A percentile compares a stretch with the other conserved stretches of the same genome.
Evolutionary conservation across 1,284 basidiomycete genomes (phyloP).

Genomic region (Sporisorium scitamineum): DNA sequence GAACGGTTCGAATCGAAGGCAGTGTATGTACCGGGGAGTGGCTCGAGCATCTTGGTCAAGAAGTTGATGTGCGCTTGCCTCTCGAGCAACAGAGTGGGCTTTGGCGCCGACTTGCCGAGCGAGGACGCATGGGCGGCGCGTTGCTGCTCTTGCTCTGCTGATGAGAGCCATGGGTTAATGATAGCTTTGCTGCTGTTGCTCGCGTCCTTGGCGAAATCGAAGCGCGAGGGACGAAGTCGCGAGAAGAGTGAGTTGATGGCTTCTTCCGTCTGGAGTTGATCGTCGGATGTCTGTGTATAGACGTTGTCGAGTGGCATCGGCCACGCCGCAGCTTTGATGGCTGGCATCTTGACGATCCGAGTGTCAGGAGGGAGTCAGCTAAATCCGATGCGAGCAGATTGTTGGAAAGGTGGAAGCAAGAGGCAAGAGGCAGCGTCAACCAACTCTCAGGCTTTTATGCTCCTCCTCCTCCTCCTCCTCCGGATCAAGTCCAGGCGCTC

Average conservation of each 20-base stretch:
- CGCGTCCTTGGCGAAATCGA: slow-evolving; percentile 34
- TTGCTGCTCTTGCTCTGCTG: slow-evolving; percentile 26
- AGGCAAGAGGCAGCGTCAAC: not conserved
- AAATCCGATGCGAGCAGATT: not conserved
- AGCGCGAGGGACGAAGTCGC: slow-evolving; percentile 19
- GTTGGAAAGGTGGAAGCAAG: not conserved
- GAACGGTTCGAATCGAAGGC: slow-evolving; percentile 65
- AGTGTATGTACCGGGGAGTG: slow-evolving; percentile 60
- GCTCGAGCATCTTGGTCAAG: slow-evolving; percentile 57
- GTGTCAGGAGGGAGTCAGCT: not conserved
- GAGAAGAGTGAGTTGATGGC: slow-evolving; percentile 55
- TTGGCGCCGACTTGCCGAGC: slow-evolving; percentile 8
- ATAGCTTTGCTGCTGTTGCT: slow-evolving; percentile 5
- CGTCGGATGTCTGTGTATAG: slow-evolving; percentile 57
- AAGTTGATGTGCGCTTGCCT: slow-evolving; percentile 61
- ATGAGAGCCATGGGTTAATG: slow-evolving; percentile 48
- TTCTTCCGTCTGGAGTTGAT: slow-evolving; percentile 60
- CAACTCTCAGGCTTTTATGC: not conserved
- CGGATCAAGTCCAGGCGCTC: not conserved
- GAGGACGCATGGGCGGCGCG: slow-evolving; percentile 11
- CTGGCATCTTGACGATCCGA: slow-evolving; percentile 25
- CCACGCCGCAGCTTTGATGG: slow-evolving; percentile 45
- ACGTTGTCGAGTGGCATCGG: slow-evolving; percentile 56
- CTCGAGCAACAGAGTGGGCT: slow-evolving; percentile 48
- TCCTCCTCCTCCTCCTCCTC: not conserved